These are phyloP conservation scores for Pseudocercospora fuligena DNA, from an alignment of 2,329 filamentous ascomycete genomes.

Conservation along the genomic window DNA sequence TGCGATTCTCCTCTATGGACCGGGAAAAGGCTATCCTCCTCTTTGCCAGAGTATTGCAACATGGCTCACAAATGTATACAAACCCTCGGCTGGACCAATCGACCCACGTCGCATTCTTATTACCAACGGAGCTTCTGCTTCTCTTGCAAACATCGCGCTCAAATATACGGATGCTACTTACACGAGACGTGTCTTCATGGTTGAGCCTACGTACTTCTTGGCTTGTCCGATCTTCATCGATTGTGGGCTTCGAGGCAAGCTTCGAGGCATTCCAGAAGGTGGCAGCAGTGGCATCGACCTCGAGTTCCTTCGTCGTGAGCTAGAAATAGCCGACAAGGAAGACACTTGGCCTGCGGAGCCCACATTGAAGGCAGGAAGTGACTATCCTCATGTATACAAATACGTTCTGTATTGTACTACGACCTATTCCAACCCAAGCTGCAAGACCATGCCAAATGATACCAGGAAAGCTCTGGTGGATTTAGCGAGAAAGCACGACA, in stretches of 20 bases:
- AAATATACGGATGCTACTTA: conserved; percentile 79
- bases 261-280: conserved; percentile 76
- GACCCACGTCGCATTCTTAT: conserved; percentile 67
- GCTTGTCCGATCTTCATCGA: conserved; percentile 83
- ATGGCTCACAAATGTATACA: conserved; percentile 17
- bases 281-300: conserved; percentile 72
- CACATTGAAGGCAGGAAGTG: conserved; percentile 60
- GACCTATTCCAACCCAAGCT: conserved; percentile 86
- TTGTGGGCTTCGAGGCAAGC: conserved; percentile 68
- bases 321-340: conserved; percentile 55
- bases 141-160: conserved; percentile 74
- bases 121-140: conserved; percentile 83
- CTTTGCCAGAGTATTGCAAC: conserved; percentile 17
- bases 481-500: conserved; percentile 76
- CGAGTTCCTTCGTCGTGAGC: conserved; percentile 57
- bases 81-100: conserved; percentile 9
- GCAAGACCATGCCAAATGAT: conserved; percentile 74
- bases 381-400: conserved; percentile 76
- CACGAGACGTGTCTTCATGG: conserved; percentile 77
- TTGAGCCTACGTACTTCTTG: conserved; percentile 81
- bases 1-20: conserved; percentile 22
- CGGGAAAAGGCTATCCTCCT: conserved; percentile 15
- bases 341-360: conserved; percentile 17
- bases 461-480: conserved; percentile 71
- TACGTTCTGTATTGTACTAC: conserved; percentile 86